A percentile compares a stretch with the other conserved stretches of the same genome.
These are phyloP conservation scores for Bipolaris victoriae DNA, from an alignment of 2,329 filamentous ascomycete genomes.

Conservation along the genomic window DNA sequence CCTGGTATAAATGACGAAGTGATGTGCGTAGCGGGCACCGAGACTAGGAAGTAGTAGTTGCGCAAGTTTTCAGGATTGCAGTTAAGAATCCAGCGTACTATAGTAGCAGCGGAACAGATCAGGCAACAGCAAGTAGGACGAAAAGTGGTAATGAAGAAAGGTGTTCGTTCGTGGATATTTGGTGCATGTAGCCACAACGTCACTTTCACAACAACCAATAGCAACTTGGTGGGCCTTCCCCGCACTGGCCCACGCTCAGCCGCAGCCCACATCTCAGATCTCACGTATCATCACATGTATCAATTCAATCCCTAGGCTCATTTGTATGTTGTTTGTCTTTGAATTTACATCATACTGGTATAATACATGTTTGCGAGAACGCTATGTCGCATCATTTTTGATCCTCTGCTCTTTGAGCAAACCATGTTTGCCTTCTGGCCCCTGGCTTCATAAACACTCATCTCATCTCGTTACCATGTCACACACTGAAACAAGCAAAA, in stretches of 20 bases:
- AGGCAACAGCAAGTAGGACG: neutral
- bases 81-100: neutral
- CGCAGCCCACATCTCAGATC: neutral
- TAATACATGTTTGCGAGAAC: conserved; percentile 1
- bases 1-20: neutral
- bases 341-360: neutral
- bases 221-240: conserved; percentile 12
- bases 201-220: conserved; percentile 20
- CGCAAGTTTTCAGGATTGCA: neutral
- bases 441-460: neutral
- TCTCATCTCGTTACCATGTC: neutral
- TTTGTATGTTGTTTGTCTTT: neutral
- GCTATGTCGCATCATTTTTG: no score
- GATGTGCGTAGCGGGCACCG: neutral
- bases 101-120: neutral
- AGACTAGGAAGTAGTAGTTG: neutral
- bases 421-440: no score
- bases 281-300: neutral
- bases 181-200: conserved; percentile 16
- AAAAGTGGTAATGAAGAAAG: neutral
- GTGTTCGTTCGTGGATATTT: conserved; percentile 3
- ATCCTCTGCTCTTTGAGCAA: no score
- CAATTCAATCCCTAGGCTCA: neutral
- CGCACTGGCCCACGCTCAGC: conserved; percentile 19
- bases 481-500: neutral